phyloP scores from a whole-genome alignment of 1,284 basidiomycete species.

The Cryptococcus sp. region DNA sequence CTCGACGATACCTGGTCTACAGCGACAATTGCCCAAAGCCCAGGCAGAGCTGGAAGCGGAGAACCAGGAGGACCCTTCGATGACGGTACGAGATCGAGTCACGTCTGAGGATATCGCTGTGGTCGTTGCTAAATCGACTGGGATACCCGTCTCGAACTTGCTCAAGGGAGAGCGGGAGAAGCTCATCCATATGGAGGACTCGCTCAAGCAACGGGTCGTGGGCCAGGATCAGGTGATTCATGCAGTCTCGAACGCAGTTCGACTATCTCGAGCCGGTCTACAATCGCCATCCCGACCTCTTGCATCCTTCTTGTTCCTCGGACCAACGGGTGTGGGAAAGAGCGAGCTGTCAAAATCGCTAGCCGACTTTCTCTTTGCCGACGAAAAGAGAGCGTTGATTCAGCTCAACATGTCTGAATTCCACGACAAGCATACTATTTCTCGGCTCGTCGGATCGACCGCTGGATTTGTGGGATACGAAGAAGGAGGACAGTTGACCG shows the following conservation, averaged over 20 bases:
- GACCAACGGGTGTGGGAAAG: conserved; percentile 67
- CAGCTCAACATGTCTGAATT: conserved; percentile 92
- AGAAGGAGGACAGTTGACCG: conserved; percentile 73
- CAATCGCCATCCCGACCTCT: conserved; percentile 81
- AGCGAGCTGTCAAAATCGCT: conserved; percentile 84
- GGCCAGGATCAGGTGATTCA: conserved; percentile 80
- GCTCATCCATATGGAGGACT: conserved; percentile 86
- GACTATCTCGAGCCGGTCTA: conserved; percentile 82
- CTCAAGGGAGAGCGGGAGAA: conserved; percentile 85
- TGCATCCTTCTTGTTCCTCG: conserved; percentile 86
- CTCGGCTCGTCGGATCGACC: conserved; percentile 80
- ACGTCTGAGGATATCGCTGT: conserved; percentile 81
- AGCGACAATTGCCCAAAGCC: conserved; percentile 60
- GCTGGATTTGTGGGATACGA: conserved; percentile 93
- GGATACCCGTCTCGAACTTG: conserved; percentile 83
- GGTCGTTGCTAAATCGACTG: conserved; percentile 83
- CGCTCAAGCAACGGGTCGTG: conserved; percentile 67
- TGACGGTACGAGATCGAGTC: conserved; percentile 78
- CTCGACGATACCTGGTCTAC: conserved; percentile 74
- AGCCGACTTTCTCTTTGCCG: conserved; percentile 79
- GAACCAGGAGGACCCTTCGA: conserved; percentile 47
- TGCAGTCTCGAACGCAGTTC: conserved; percentile 78
- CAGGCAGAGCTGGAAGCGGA: conserved; percentile 56
- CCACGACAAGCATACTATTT: conserved; percentile 84
- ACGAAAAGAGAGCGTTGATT: conserved; percentile 79